Evolutionary conservation across 2,329 filamentous ascomycete genomes (phyloP), one percentile per base, ranked within the genome.

Genomic region (Arthrobotrys conoides): DNA sequence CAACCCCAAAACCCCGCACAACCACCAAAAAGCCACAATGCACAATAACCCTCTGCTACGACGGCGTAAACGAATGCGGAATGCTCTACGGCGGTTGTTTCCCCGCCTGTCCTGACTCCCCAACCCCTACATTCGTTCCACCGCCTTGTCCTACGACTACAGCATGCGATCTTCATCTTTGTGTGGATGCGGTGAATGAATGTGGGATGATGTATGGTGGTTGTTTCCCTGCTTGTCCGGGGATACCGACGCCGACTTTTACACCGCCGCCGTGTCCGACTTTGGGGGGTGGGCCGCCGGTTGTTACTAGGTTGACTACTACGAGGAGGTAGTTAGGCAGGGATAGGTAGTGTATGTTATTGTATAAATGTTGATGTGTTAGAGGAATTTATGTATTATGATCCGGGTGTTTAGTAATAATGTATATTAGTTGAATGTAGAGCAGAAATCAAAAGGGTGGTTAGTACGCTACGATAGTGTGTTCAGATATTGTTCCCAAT

Each of bases 121-220:
- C 72, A 1, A 76, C 57, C 1, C 72, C 72, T 0, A 71, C 66
- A 6, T 71, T 71, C 59, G 59, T 49, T 12, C 55, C 71, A 20
- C 71, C 71, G 4, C 71, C 71, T 1, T 76, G 71, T 18, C 71
- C 65, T 0, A 67, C 70, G 0, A 5, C 55, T 1, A 70, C 16
- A 5, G 24, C 51, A 12, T 76, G 66, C 38, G 72, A 76, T 27
- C 44, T 27, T 12, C 36, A 30, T 14, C 38, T 81, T 6, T 80
- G 81, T 36, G 49, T 49, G 4, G 81, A 81, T 38, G 33, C 30
- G 2, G 44, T 80, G 1, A 81, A 82, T 18, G 68, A 78, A 22
- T 81, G 81, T 38, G 80, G 80, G 6, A 70, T 76, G 33, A 59
- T 51, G 38, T 81, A 80, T 30, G 80, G 80, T 16, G 80, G 80